Evolutionary conservation across 2,329 filamentous ascomycete species (phyloP), one percentile per base, ranked within the genome.

Genomic region (Colletotrichum camelliae): DNA sequence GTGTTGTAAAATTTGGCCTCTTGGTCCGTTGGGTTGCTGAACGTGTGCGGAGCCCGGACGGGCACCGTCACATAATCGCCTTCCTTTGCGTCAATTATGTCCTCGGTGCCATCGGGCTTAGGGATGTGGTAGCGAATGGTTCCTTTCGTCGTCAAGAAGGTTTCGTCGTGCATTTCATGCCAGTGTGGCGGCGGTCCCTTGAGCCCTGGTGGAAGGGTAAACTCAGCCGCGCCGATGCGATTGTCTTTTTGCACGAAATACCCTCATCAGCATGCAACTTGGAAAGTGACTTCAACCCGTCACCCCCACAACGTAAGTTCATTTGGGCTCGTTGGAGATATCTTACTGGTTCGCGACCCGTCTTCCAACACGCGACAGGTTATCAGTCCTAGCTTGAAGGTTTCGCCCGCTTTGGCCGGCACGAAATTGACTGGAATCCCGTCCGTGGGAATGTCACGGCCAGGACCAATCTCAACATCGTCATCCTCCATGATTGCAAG

Each of bases 1-100:
- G 79, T 79, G 71, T 80, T 80, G 61, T 80, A 74, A 43, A 80
- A 80, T 2, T 79, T 70, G 8, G 79, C 79, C 55, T 80, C 79
- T 13, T 79, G 78, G 9, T 79, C 78, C 43, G 79, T 79, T 3
- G 79, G 79, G 27, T 80, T 80, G 74, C 79, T 80, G 61, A 80
- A 80, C 60, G 74, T 79, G 69, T 80, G 79, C 12, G 79, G 78
- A 1, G 79, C 76, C 4, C 79, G 79, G n/a, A 80, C 73, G 1
- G 79, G 79, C 18, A 80, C 67, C 15, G 76, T 79, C 10, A 80
- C 33, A 39, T 65, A 43, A 27, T 65, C 61, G 27, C 61, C 61
- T 18, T 65, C 61, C 37, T 65, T 43, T 2, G 61, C 61, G 16
- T 65, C 61, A 31, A 65, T 65, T 9, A 39, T 65, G 16, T 65